Base-by-base conservation (phyloP, 1,284 basidiomycete genomes). In the Tausonia pullulans region DNA sequence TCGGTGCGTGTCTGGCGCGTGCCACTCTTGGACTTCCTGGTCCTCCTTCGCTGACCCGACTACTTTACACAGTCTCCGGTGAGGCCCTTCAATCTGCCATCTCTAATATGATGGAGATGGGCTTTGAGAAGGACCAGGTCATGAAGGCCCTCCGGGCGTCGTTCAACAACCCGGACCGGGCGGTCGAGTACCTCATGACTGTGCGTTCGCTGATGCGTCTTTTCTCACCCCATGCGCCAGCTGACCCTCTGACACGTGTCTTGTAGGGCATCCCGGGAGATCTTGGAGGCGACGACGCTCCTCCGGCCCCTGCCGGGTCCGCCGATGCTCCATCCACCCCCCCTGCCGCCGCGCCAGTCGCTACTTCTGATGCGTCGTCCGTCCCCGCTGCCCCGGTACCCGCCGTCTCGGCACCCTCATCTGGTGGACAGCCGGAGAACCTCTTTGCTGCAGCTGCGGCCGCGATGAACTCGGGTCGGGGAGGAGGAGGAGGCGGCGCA, bases 151-250 rank as follows among this genome's bases (percentile, higher is more conserved):
- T 99, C 75, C 83, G 90, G 66, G 95, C 94, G 39, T 94, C 90
- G 73, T 99, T 85, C 79, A 99, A 99, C 78, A 98, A 99, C 77
- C 91, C 96, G 2, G 94, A 98, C 72, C 85, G 96, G 54, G 96
- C 96, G 6, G 94, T 94, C 43, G 96, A 99, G 76, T 98, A 98
- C 77, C 80, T 99, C 60, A 88, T 98, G 84, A 96, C 76, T 68
- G 94, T 94, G 71, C 72, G 87, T 80, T 44, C 7, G 13, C 45
- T 9, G 27, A n/a, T 9, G n/a, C 5, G 27, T 9, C 16, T 14
- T 49, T 49, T 2, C 14, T 49, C 9, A 14, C 14, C 48, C 8
- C 8, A 8, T 14, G 48, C 48, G 2, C 48, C 8, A 49, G 8
- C 14, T 7, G n/a, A 60, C 60, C 62, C 62, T 63, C 61, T 63